phyloP scores from a whole-genome alignment of 805 yeast genomes.

The Spathaspora arborariae region DNA sequence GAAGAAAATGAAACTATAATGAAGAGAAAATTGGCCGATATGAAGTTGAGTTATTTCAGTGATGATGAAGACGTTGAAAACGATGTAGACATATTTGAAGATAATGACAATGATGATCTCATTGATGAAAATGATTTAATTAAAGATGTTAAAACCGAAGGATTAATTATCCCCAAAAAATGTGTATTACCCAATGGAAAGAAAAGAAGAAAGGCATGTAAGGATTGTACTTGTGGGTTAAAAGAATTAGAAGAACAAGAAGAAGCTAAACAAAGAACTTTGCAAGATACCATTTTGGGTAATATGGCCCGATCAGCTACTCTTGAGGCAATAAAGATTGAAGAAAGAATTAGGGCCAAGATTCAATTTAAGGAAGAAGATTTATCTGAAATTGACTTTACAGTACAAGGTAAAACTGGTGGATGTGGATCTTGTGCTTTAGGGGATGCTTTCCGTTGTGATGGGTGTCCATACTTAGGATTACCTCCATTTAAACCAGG shows the following conservation, averaged over 20 bases:
- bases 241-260: conserved; percentile 80
- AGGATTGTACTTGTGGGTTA: conserved; percentile 96
- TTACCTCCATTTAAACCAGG: conserved; percentile 99
- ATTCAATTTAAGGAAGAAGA: conserved; percentile 63
- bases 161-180: conserved; percentile 52
- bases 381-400: conserved; percentile 87
- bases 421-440: conserved; percentile 97
- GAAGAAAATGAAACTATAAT: conserved; percentile 40
- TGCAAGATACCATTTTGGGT: conserved; percentile 44
- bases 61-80: conserved; percentile 50
- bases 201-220: conserved; percentile 88
- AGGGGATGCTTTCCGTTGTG: conserved; percentile 98
- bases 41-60: conserved; percentile 54
- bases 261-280: conserved; percentile 38
- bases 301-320: conserved; percentile 49
- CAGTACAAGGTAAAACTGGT: conserved; percentile 94
- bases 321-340: conserved; percentile 51
- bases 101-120: conserved; percentile 14
- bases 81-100: conserved; percentile 24
- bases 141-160: conserved; percentile 19
- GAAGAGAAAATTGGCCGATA: conserved; percentile 41
- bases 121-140: conserved; percentile 40
- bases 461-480: conserved; percentile 96
- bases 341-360: conserved; percentile 43
- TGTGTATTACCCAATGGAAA: conserved; percentile 52